Evolutionary conservation across 176 grass and related monocot species (phyloP).

Genomic region (Saccharum spontaneum): DNA sequence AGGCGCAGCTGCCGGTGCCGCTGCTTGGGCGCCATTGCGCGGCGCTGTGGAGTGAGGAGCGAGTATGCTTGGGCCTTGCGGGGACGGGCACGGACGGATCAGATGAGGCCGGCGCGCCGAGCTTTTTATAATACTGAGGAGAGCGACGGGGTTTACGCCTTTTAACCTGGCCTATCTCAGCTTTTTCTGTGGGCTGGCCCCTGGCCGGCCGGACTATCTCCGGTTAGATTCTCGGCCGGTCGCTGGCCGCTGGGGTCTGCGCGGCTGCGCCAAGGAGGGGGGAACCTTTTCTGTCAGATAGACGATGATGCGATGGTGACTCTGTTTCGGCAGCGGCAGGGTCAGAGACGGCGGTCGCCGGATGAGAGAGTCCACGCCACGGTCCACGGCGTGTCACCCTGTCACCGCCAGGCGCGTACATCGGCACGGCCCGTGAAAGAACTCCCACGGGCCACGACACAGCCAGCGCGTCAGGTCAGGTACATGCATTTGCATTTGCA

Average conservation of each 20-base stretch:
- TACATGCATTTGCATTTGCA: too few relatives aligned
- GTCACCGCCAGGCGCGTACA: neutral
- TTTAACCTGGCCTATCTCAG: constrained; percentile 13
- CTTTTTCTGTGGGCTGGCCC: constrained; percentile 26
- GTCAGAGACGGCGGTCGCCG: neutral
- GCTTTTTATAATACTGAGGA: constrained; percentile 20
- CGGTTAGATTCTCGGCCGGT: constrained; percentile 26
- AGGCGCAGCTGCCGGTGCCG: constrained; percentile 1
- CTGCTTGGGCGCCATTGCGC: constrained; percentile 35
- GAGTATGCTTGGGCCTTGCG: neutral
- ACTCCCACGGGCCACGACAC: neutral
- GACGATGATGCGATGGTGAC: neutral
- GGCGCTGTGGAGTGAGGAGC: constrained; percentile 9
- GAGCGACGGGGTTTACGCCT: constrained; percentile 1
- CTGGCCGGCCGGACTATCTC: constrained; percentile 10
- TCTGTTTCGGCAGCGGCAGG: neutral
- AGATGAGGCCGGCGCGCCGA: constrained; percentile 5
- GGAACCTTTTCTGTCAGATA: neutral
- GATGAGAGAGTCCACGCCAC: neutral
- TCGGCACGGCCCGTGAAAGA: neutral
- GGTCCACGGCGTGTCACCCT: neutral
- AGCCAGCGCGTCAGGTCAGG: too few relatives aligned
- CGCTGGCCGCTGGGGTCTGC: neutral
- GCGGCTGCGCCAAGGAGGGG: neutral
- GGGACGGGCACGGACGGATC: constrained; percentile 10